Base-by-base conservation (phyloP, 108 stramenopile species). In the Conticribra weissflogii region DNA sequence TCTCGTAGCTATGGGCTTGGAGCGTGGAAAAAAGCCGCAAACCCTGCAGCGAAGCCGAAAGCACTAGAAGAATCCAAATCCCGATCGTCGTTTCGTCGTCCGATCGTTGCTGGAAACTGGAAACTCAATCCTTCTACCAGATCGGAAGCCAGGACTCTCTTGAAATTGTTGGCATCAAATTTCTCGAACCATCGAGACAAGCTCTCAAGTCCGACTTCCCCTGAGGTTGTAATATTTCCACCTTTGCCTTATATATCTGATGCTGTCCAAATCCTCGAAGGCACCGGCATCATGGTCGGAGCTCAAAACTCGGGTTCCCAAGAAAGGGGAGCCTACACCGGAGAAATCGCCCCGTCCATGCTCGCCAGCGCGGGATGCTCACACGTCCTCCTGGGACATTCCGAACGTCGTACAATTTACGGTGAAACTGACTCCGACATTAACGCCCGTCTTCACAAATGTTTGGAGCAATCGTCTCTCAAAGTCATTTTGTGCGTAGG, bases 21-120 rank as follows among this genome's bases (percentile, higher is more conserved):
- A 1, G 41, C 57, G 16, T 69, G 68, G 68, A 69, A 69, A 57
- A 69, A 69, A 49, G 36, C 5, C 12, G 12, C 36, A 5, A 12
- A 41, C 12, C 8, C 36, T 41, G 36, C 36, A 55, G 25, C 25
- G 3, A 63, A 5, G 12, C 28, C 50, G 7, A 33, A 14, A 47
- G 45, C 21, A 46, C 23, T 62, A 46, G 23, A 12, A 51, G 9
- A 18, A 62, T 48, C 61, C 49, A 63, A 14, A 62, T 24, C 61
- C 46, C 32, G 8, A n/a, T n/a, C n/a, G n/a, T n/a, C n/a, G n/a
- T 49, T 23, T 32, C 32, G 63, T 47, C 76, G 76, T 30, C 53
- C 84, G 4, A 67, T 91, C 24, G 77, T 91, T 7, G 90, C 87
- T 3, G 90, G 90, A 9, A 91, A 91, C 49, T 88, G 90, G 90